These are phyloP conservation scores for Galerina marginata DNA, from an alignment of 768 basidiomycete genomes.

Conservation along the genomic window DNA sequence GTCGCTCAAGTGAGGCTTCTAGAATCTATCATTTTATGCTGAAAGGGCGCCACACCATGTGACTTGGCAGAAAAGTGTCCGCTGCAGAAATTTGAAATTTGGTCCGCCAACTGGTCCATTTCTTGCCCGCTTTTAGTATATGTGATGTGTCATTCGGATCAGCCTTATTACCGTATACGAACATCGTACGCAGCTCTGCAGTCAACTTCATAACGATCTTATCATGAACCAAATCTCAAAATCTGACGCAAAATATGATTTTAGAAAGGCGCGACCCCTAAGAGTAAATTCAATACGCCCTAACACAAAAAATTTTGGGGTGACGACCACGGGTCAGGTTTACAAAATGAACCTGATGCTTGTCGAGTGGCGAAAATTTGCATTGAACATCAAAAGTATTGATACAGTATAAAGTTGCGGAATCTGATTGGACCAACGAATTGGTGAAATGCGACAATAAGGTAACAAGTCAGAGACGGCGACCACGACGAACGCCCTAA, in stretches of 20 bases:
- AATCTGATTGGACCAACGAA: slow-evolving; percentile 23
- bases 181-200: no score
- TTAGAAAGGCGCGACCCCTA: neutral
- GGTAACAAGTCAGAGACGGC: slow-evolving; percentile 72
- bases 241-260: neutral
- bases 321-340: slow-evolving; percentile 84
- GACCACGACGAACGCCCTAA: slow-evolving; percentile 98
- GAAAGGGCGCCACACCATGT: no score
- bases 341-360: slow-evolving; percentile 66
- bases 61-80: no score
- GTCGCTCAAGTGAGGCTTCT: no score
- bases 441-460: slow-evolving; percentile 25
- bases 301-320: slow-evolving; percentile 33
- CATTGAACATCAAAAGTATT: slow-evolving; percentile 44
- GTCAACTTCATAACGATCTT: neutral
- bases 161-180: no score
- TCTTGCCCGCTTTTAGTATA: no score
- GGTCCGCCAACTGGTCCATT: no score
- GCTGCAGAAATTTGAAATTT: no score
- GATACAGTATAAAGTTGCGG: slow-evolving; percentile 24
- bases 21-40: no score
- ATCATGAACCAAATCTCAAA: neutral
- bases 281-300: slow-evolving; percentile 26
- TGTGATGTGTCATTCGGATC: no score
- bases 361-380: slow-evolving; percentile 83